A percentile compares a stretch with the other conserved stretches of the same genome.
Evolutionary conservation across 225 moss, liverwort and hornwort genomes (phyloP).

Genomic region (Ulota crispa): DNA sequence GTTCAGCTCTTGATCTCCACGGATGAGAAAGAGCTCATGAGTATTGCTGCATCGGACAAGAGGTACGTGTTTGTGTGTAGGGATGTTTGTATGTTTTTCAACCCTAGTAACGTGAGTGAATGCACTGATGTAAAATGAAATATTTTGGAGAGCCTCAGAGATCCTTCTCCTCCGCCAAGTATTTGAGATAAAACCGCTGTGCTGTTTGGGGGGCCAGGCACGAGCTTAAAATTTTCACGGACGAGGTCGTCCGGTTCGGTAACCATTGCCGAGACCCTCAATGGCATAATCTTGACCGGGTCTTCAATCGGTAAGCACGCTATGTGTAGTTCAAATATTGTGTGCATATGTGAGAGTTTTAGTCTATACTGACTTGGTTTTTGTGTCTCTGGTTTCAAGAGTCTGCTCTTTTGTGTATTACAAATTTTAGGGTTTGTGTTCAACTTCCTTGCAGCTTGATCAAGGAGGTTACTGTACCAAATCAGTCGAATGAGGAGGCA

Average conservation of each 20-base stretch:
- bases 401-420: not conserved
- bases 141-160: slow-evolving; percentile 2
- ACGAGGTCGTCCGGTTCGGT: slow-evolving; percentile 72
- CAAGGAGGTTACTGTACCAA: slow-evolving; percentile 42
- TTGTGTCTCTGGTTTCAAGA: not conserved
- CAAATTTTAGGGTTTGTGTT: slow-evolving; percentile 4
- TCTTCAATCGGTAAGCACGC: slow-evolving; percentile 46
- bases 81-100: not conserved
- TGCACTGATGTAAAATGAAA: not conserved
- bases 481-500: slow-evolving; percentile 57
- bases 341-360: not conserved
- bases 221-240: slow-evolving; percentile 65
- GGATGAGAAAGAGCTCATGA: slow-evolving; percentile 56
- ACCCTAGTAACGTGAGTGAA: not conserved
- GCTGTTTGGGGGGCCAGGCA: slow-evolving; percentile 43
- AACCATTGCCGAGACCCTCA: slow-evolving; percentile 69
- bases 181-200: slow-evolving; percentile 4
- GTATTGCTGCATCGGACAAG: slow-evolving; percentile 72
- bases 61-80: slow-evolving; percentile 28
- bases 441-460: slow-evolving; percentile 48
- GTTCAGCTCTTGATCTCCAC: slow-evolving; percentile 71
- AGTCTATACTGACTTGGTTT: slow-evolving; percentile 1
- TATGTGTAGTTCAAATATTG: not conserved
- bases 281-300: slow-evolving; percentile 67
- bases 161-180: not conserved